A percentile compares a stretch with the other conserved stretches of the same genome.
Evolutionary conservation across 805 yeast genomes (phyloP).

Genomic region (Candida incommunis): DNA sequence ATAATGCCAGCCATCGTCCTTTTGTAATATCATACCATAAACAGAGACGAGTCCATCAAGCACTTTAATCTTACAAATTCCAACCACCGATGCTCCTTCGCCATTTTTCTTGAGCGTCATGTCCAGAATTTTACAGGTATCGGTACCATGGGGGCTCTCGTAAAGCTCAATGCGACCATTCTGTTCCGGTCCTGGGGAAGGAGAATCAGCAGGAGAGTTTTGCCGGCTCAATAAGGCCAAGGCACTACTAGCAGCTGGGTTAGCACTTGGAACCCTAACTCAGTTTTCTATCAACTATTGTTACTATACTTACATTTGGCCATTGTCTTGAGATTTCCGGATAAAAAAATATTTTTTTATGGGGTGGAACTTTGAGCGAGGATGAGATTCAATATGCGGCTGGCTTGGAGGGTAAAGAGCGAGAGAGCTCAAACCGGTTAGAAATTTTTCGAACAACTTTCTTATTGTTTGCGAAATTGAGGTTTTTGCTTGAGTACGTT

Average conservation of each 20-base stretch:
- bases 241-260: slow-evolving; percentile 1
- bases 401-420: too few relatives aligned
- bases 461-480: too few relatives aligned
- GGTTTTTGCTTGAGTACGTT: too few relatives aligned
- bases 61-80: not conserved
- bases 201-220: not conserved
- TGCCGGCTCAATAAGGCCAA: not conserved
- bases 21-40: not conserved
- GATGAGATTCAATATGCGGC: too few relatives aligned
- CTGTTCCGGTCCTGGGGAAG: not conserved
- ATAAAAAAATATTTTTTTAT: too few relatives aligned
- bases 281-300: too few relatives aligned
- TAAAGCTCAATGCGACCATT: not conserved
- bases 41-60: not conserved
- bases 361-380: too few relatives aligned
- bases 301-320: too few relatives aligned
- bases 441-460: too few relatives aligned
- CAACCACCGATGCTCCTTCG: not conserved
- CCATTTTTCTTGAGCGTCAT: not conserved
- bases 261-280: too few relatives aligned
- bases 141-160: not conserved
- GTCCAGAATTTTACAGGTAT: not conserved
- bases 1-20: not conserved
- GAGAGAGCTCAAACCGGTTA: too few relatives aligned
- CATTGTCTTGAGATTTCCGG: too few relatives aligned